phyloP scores from a whole-genome alignment of 2,329 filamentous ascomycete genomes.

The Fusarium sp. region DNA sequence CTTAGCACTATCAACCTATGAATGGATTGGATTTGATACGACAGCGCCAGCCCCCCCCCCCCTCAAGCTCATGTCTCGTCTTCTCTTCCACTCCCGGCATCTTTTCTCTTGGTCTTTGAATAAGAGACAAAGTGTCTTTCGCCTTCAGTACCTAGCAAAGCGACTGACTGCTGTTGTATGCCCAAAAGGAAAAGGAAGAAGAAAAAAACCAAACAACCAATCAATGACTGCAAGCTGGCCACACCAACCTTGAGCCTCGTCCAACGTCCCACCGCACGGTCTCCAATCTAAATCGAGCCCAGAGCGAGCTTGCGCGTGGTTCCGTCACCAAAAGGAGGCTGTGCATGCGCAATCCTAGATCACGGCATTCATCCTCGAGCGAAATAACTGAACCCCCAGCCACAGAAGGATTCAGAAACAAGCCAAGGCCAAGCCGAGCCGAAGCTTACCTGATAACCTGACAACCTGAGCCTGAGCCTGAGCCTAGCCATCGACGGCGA shows the following conservation, averaged over 20 bases:
- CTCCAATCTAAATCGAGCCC: slow-evolving; percentile 29
- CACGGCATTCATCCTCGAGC: slow-evolving; percentile 16
- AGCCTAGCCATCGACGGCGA: slow-evolving; percentile 29
- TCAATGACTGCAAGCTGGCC: slow-evolving; percentile 44
- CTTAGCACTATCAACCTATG: slow-evolving; percentile 37
- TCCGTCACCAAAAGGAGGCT: slow-evolving; percentile 35
- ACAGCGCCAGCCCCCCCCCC: slow-evolving; percentile 31
- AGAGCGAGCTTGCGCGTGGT: slow-evolving; percentile 22
- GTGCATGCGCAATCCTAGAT: slow-evolving; percentile 36
- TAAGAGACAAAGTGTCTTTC: background rate
- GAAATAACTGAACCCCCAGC: slow-evolving; percentile 12
- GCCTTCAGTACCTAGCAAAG: background rate
- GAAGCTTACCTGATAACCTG: slow-evolving; percentile 24
- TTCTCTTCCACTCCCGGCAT: slow-evolving; percentile 3
- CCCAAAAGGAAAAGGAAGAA: background rate
- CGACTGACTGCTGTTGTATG: background rate
- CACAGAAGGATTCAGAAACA: slow-evolving; percentile 22
- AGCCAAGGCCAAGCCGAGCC: background rate
- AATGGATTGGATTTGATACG: slow-evolving; percentile 27
- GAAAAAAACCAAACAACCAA: slow-evolving; percentile 34
- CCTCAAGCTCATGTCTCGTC: slow-evolving; percentile 14
- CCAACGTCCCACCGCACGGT: slow-evolving; percentile 42
- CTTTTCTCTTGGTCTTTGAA: background rate
- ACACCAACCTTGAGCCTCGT: slow-evolving; percentile 45
- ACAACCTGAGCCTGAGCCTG: slow-evolving; percentile 6